Conservation (phyloP, 2,329 filamentous ascomycete genomes). For the Ceratocystis albifundus region DNA sequence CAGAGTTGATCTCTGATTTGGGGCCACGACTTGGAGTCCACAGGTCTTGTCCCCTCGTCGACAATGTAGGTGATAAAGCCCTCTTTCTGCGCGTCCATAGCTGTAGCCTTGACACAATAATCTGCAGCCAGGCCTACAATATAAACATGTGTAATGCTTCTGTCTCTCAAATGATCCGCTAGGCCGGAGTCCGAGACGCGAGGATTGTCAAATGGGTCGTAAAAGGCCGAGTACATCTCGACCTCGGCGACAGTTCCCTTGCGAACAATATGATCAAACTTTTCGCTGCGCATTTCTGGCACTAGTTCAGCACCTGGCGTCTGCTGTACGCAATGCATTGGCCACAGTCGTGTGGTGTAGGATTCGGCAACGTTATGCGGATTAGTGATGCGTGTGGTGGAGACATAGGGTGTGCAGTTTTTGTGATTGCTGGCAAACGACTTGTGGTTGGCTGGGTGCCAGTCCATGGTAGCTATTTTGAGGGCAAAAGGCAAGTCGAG, state of each 20-base stretch:
- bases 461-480: slow-evolving; percentile 84
- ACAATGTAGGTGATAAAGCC: slow-evolving; percentile 70
- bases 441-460: slow-evolving; percentile 70
- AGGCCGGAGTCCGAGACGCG: slow-evolving; percentile 53
- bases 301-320: slow-evolving; percentile 63
- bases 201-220: slow-evolving; percentile 60
- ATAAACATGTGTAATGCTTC: slow-evolving; percentile 59
- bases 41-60: slow-evolving; percentile 64
- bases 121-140: slow-evolving; percentile 79
- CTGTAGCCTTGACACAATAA: slow-evolving; percentile 77
- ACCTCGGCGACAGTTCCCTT: slow-evolving; percentile 66
- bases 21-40: slow-evolving; percentile 51
- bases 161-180: slow-evolving; percentile 42
- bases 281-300: slow-evolving; percentile 51
- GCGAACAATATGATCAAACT: slow-evolving; percentile 55
- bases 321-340: slow-evolving; percentile 71
- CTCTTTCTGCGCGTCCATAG: slow-evolving; percentile 60
- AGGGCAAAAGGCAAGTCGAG: slow-evolving; percentile 58
- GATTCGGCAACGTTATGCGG: slow-evolving; percentile 50
- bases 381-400: slow-evolving; percentile 53
- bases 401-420: slow-evolving; percentile 53
- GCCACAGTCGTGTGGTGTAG: slow-evolving; percentile 68
- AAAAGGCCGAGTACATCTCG: slow-evolving; percentile 93
- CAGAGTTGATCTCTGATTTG: slow-evolving; percentile 43
- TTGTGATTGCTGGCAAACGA: slow-evolving; percentile 79